Evolutionary conservation across 1,284 basidiomycete genomes (phyloP).

Genomic region (Ceratobasidium sp.): DNA sequence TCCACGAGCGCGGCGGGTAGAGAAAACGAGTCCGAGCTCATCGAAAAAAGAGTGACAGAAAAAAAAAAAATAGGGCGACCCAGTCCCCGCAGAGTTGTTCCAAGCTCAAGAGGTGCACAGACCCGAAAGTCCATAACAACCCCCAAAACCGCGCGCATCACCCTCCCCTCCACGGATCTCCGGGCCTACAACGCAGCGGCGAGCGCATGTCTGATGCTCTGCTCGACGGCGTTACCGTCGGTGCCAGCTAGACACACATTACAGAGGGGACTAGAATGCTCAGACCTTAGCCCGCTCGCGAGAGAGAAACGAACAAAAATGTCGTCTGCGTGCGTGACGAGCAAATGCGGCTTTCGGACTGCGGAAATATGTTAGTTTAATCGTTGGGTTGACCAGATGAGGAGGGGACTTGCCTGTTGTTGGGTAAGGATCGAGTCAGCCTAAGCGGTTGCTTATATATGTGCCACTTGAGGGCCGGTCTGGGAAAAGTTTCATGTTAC

Average conservation of each 20-base stretch:
- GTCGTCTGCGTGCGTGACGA: constrained; percentile 35
- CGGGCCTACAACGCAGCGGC: constrained; percentile 17
- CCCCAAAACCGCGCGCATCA: not conserved
- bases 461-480: constrained; percentile 12
- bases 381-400: not conserved
- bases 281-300: constrained; percentile 46
- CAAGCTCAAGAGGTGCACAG: constrained; percentile 21
- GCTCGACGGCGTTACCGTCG: constrained; percentile 36
- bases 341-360: constrained; percentile 47
- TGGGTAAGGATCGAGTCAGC: not conserved
- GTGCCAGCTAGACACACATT: constrained; percentile 43
- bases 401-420: constrained; percentile 12
- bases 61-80: constrained; percentile 1
- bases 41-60: not conserved
- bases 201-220: constrained; percentile 46
- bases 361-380: not conserved
- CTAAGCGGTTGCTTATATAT: not conserved
- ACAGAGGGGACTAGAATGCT: constrained; percentile 41
- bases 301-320: constrained; percentile 10
- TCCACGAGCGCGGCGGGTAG: constrained; percentile 19
- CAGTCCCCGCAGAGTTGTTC: constrained; percentile 46
- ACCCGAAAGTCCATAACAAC: not conserved
- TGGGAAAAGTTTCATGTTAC: not conserved
- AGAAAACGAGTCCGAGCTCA: constrained; percentile 19
- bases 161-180: constrained; percentile 42